A percentile compares a stretch with the other conserved stretches of the same genome.
phyloP scores from a whole-genome alignment of 192 early-diverging fungal species.

The Mortierella hygrophila region DNA sequence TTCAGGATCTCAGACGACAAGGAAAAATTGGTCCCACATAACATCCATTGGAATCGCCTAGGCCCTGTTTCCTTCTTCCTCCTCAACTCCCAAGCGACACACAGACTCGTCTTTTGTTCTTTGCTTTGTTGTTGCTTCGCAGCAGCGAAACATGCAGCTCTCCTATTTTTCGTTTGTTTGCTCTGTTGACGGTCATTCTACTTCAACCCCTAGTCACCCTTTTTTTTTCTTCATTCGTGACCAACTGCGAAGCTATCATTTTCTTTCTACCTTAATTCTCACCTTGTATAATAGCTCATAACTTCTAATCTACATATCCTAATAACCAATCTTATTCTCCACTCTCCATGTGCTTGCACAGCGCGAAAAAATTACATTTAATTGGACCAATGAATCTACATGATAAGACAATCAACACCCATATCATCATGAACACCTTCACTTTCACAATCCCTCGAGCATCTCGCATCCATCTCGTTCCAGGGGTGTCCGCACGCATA shows the following conservation, averaged over 20 bases:
- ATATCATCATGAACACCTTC: conserved; percentile 38
- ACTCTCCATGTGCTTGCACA: too few species aligned
- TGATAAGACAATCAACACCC: conserved; percentile 45
- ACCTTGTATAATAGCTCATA: not conserved
- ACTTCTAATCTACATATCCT: not conserved
- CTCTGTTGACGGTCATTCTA: not conserved
- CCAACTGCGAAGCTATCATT: not conserved
- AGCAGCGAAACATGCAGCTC: not conserved
- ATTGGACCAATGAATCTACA: conserved; percentile 19
- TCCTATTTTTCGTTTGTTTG: not conserved
- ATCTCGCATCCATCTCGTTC: conserved; percentile 48
- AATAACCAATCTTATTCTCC: not conserved
- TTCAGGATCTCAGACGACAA: not conserved
- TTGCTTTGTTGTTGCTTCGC: not conserved
- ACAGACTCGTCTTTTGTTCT: too few species aligned
- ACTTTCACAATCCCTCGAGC: conserved; percentile 43
- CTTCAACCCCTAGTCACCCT: not conserved
- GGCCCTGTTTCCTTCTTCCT: too few species aligned
- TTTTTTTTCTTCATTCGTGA: not conserved
- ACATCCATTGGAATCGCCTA: too few species aligned
- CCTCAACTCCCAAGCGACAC: too few species aligned
- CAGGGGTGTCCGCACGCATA: conserved; percentile 46
- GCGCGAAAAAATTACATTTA: too few species aligned
- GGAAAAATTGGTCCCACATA: too few species aligned
- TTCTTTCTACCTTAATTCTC: not conserved